phyloP scores from a whole-genome alignment of 2,329 filamentous ascomycete genomes.

The Aspergillus pseudoglaucus region DNA sequence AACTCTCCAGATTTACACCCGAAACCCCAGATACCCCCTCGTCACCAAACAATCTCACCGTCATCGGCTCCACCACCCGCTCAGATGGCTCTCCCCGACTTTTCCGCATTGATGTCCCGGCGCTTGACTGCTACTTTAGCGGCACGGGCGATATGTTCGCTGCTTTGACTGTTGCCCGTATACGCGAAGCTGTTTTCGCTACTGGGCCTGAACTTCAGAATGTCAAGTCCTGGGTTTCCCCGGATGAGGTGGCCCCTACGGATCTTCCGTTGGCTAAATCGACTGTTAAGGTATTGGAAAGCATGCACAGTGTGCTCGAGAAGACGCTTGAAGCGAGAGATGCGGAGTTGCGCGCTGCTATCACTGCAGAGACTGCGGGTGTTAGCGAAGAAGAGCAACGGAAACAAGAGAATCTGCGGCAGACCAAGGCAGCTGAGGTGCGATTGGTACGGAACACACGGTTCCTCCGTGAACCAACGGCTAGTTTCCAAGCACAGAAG shows the following conservation, averaged over 20 bases:
- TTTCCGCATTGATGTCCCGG: constrained; percentile 81
- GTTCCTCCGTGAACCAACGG: constrained; percentile 59
- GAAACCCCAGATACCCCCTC: constrained; percentile 42
- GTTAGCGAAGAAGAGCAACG: constrained; percentile 41
- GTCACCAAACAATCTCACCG: constrained; percentile 50
- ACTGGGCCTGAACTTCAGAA: constrained; percentile 43
- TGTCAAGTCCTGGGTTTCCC: constrained; percentile 65
- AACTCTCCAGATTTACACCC: constrained; percentile 48
- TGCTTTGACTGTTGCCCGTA: constrained; percentile 76
- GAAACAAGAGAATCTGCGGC: constrained; percentile 59
- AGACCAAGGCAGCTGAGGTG: constrained; percentile 83
- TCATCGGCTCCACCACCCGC: constrained; percentile 68
- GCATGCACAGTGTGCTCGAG: constrained; percentile 80
- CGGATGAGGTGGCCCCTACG: constrained; percentile 60
- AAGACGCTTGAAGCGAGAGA: constrained; percentile 62
- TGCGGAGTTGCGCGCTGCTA: constrained; percentile 49
- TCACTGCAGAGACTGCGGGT: constrained; percentile 13
- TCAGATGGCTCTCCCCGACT: constrained; percentile 64
- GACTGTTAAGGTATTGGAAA: constrained; percentile 78
- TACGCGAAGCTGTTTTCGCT: constrained; percentile 69
- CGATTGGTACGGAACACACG: constrained; percentile 69
- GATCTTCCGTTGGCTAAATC: constrained; percentile 79
- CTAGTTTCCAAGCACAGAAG: constrained; percentile 54
- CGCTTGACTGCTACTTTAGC: constrained; percentile 88
- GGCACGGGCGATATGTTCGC: constrained; percentile 99